phyloP scores from a whole-genome alignment of 208 protist genomes.

The Crithidia fasciculata region DNA sequence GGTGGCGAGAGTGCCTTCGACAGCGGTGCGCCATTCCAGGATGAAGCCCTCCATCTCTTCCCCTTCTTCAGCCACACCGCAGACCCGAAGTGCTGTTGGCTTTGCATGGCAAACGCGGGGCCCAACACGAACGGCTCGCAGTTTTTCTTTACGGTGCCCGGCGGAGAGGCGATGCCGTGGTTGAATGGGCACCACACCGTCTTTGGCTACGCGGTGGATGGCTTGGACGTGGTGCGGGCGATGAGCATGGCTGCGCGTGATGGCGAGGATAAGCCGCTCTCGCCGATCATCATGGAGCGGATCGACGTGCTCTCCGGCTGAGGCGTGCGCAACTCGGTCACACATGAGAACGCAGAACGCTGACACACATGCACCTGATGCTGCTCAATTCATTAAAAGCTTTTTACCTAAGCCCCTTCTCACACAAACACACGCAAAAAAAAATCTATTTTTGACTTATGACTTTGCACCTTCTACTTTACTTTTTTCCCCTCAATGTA shows the following conservation, averaged over 20 bases:
- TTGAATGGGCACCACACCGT: slow-evolving; percentile 95
- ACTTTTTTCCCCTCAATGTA: too few relatives aligned
- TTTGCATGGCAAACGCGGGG: slow-evolving; percentile 89
- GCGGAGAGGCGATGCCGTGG: slow-evolving; percentile 57
- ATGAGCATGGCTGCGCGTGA: slow-evolving; percentile 50
- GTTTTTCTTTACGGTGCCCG: slow-evolving; percentile 89
- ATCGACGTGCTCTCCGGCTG: slow-evolving; percentile 41
- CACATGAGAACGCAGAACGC: not conserved
- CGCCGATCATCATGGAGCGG: slow-evolving; percentile 63
- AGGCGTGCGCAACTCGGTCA: not conserved
- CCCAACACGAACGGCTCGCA: slow-evolving; percentile 90
- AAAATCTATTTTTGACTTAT: too few relatives aligned
- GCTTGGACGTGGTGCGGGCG: slow-evolving; percentile 57
- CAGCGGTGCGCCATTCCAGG: slow-evolving; percentile 88
- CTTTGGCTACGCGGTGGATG: slow-evolving; percentile 91
- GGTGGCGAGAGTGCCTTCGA: slow-evolving; percentile 90
- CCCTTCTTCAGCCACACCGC: slow-evolving; percentile 65
- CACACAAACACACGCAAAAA: too few relatives aligned
- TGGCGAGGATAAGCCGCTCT: slow-evolving; percentile 56
- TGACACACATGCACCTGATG: too few relatives aligned
- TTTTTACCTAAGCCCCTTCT: too few relatives aligned
- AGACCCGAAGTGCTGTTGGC: slow-evolving; percentile 45
- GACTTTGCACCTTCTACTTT: too few relatives aligned
- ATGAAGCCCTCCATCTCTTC: slow-evolving; percentile 85
- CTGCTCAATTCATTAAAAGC: too few relatives aligned